phyloP scores from a whole-genome alignment of 2,329 filamentous ascomycete species.

The Hypoxylon sp. region DNA sequence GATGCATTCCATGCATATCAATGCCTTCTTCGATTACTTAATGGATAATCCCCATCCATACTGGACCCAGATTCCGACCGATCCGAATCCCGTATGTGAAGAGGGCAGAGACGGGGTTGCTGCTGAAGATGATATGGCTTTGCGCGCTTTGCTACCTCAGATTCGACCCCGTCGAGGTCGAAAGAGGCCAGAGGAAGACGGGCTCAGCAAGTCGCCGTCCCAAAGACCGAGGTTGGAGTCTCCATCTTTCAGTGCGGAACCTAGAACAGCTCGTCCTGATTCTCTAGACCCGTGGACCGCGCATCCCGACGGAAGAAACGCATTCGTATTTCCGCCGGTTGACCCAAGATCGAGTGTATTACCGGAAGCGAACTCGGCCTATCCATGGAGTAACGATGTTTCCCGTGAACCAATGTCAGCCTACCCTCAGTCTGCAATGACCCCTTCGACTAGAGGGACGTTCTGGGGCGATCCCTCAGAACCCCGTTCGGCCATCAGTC shows the following conservation, averaged over 20 bases:
- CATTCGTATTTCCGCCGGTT: constrained; percentile 55
- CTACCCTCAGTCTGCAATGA: constrained; percentile 83
- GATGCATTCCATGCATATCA: constrained; percentile 97
- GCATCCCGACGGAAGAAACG: constrained; percentile 57
- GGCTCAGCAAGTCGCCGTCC: constrained; percentile 61
- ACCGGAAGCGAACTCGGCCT: constrained; percentile 51
- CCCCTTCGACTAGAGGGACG: constrained; percentile 67
- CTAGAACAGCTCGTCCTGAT: constrained; percentile 63
- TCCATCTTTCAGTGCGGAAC: constrained; percentile 52
- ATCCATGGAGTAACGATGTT: constrained; percentile 64
- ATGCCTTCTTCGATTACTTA: constrained; percentile 94
- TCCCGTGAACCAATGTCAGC: constrained; percentile 73
- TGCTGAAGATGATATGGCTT: constrained; percentile 87
- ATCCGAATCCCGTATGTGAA: constrained; percentile 71
- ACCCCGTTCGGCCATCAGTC: constrained; percentile 80
- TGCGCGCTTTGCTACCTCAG: constrained; percentile 85
- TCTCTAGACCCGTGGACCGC: constrained; percentile 64
- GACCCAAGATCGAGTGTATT: constrained; percentile 56
- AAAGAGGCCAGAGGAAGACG: constrained; percentile 73
- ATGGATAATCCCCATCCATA: constrained; percentile 83
- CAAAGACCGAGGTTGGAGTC: constrained; percentile 73
- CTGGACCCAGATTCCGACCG: constrained; percentile 79
- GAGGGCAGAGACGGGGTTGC: constrained; percentile 83
- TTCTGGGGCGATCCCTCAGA: constrained; percentile 71
- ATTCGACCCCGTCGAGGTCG: constrained; percentile 72